Conservation (phyloP, 2,329 filamentous ascomycete genomes). For the Fusarium papillatum region DNA sequence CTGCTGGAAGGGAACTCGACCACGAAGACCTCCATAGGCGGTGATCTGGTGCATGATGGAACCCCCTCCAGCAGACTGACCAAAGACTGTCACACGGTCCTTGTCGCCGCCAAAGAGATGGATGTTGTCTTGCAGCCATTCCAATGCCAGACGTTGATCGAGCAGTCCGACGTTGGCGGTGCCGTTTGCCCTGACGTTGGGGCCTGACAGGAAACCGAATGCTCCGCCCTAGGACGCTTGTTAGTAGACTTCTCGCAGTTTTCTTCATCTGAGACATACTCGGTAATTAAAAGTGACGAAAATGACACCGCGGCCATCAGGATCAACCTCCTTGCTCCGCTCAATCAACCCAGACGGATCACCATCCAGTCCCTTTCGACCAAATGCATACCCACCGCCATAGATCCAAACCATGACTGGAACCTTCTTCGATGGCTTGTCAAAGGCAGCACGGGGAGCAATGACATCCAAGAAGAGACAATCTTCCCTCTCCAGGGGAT, state of each 20-base stretch:
- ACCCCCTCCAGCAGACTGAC: constrained; percentile 65
- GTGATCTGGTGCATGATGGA: constrained; percentile 51
- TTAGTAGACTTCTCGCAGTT: not conserved
- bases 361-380: not conserved
- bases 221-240: not conserved
- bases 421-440: not conserved
- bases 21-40: not conserved
- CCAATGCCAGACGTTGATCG: constrained; percentile 61
- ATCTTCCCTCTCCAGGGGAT: not conserved
- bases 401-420: not conserved
- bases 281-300: constrained; percentile 12
- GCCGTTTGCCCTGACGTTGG: not conserved
- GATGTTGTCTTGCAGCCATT: constrained; percentile 66
- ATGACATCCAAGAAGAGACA: not conserved
- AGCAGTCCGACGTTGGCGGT: constrained; percentile 62
- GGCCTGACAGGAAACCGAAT: not conserved
- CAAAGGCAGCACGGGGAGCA: not conserved
- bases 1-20: not conserved
- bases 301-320: not conserved
- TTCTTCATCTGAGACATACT: not conserved
- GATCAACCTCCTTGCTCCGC: not conserved
- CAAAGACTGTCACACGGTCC: constrained; percentile 54
- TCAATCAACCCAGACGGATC: not conserved
- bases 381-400: not conserved
- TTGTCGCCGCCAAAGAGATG: constrained; percentile 63